Percentiles rank a stretch among this genome's conserved stretches.
These are phyloP conservation scores for Fraxinus baroniana DNA, from an alignment of 305 asterid genomes.

Conservation along the genomic window DNA sequence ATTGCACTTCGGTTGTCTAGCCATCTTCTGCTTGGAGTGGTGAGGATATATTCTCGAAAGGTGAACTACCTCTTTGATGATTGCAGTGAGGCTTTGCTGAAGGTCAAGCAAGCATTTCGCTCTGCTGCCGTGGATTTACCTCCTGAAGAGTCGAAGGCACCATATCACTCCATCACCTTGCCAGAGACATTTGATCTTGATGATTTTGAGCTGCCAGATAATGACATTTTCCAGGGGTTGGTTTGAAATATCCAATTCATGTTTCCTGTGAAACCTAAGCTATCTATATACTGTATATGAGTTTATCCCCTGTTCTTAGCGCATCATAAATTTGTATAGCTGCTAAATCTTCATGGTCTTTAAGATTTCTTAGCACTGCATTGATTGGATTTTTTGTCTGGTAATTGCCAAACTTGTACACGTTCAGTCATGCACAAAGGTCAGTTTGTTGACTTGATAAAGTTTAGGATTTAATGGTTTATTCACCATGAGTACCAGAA, in stretches of 20 bases:
- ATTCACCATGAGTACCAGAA: background rate
- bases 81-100: slow-evolving; percentile 94
- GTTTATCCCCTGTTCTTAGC: background rate
- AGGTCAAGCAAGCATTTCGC: slow-evolving; percentile 94
- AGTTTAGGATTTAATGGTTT: background rate
- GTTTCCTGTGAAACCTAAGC: slow-evolving; percentile 15
- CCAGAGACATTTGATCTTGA: slow-evolving; percentile 99
- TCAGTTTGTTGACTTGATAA: slow-evolving; percentile 10
- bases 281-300: slow-evolving; percentile 7
- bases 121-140: slow-evolving; percentile 96
- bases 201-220: slow-evolving; percentile 98
- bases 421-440: background rate
- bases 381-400: background rate
- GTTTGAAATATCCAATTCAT: slow-evolving; percentile 30
- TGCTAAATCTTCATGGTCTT: background rate
- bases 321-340: slow-evolving; percentile 9
- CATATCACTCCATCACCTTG: slow-evolving; percentile 93
- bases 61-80: slow-evolving; percentile 97
- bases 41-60: slow-evolving; percentile 88
- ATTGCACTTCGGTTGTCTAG: slow-evolving; percentile 96
- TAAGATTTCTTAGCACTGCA: slow-evolving; percentile 16
- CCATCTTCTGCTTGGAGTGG: slow-evolving; percentile 98
- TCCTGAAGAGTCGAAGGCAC: slow-evolving; percentile 98
- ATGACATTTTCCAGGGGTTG: slow-evolving; percentile 81
- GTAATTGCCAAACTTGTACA: slow-evolving; percentile 14